Evolutionary conservation across 352 stramenopile genomes (phyloP), one percentile per base, ranked within the genome.

Genomic region (Phytopythium kandeliae): DNA sequence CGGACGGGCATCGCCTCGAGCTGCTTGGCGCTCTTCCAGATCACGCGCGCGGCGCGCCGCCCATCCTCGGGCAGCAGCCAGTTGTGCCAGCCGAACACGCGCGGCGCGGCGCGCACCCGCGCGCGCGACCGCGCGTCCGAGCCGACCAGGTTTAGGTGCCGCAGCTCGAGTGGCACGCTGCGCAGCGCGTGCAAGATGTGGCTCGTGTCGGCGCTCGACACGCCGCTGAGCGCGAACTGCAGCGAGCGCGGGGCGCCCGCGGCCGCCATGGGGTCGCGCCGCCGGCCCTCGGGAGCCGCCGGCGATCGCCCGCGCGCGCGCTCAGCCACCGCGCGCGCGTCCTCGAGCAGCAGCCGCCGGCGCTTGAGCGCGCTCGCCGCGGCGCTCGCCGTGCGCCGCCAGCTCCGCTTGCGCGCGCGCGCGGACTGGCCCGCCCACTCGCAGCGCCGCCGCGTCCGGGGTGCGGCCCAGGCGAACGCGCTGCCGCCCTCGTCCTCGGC

Each of bases 21-120:
- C 8, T 55, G 60, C 57, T 79, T 79, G 25, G 60, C 61, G 25
- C 63, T 70, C 45, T 76, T 76, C 66, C 69, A 79, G 28, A 79
- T 58, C 13, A 79, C 51, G 9, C 55, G 66, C 5, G 28, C 60
- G 22, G 58, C 51, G 36, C 34, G 4, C 30, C 59, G 35, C 22
- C 53, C 48, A 13, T 66, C 60, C 55, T 72, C 63, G 6, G 63
- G 63, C 44, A 62, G 65, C 38, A 79, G 62, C 45, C 66, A 42
- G 38, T 76, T 67, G 36, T 57, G 58, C 69, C 69, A 79, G 2
- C 69, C 69, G 54, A 70, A 69, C 22, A 65, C 55, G 43, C 65
- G 55, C 2, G 54, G 56, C 34, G 67, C 59, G 8, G 40, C 40
- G 34, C 49, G 44, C 16, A 66, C 37, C 44, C 56, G 35, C 54